These are phyloP conservation scores for Alternaria gaisen DNA, from an alignment of 2,329 filamentous ascomycete genomes.

Conservation along the genomic window DNA sequence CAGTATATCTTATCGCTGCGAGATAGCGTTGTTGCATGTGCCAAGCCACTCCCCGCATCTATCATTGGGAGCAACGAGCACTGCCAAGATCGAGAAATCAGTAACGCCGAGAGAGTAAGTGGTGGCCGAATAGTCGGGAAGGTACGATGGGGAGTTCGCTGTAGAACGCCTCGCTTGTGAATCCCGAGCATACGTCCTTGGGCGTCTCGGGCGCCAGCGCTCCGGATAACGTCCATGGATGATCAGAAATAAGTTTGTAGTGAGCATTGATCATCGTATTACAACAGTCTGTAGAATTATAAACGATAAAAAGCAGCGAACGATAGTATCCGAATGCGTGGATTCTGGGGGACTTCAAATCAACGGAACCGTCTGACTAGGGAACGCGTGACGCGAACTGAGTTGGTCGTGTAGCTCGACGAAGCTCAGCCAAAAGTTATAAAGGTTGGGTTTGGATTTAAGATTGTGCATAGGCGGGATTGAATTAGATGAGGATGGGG, in stretches of 20 bases:
- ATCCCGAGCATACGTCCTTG: not conserved
- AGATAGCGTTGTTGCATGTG: slow-evolving; percentile 8
- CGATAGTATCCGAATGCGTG: no score
- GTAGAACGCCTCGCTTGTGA: not conserved
- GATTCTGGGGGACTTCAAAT: no score
- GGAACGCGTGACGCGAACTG: not conserved
- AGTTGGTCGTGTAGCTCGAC: not conserved
- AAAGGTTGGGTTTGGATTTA: not conserved
- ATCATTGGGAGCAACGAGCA: not conserved
- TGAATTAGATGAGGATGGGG: no score
- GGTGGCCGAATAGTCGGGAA: not conserved
- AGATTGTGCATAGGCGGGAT: not conserved
- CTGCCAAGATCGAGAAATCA: not conserved
- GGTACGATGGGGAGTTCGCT: not conserved
- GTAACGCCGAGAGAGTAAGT: not conserved
- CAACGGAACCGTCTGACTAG: no score
- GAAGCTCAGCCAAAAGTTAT: not conserved
- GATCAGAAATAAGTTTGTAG: not conserved
- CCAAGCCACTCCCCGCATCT: slow-evolving; percentile 1
- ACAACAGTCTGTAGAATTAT: no score
- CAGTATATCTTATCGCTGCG: slow-evolving; percentile 7
- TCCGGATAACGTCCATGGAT: not conserved
- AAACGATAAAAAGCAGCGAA: not conserved
- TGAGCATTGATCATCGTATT: no score
- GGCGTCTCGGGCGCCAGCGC: not conserved